A percentile compares a stretch with the other conserved stretches of the same genome.
Conservation (phyloP, 345 rosid species). For the Arabidopsis arenosa region DNA sequence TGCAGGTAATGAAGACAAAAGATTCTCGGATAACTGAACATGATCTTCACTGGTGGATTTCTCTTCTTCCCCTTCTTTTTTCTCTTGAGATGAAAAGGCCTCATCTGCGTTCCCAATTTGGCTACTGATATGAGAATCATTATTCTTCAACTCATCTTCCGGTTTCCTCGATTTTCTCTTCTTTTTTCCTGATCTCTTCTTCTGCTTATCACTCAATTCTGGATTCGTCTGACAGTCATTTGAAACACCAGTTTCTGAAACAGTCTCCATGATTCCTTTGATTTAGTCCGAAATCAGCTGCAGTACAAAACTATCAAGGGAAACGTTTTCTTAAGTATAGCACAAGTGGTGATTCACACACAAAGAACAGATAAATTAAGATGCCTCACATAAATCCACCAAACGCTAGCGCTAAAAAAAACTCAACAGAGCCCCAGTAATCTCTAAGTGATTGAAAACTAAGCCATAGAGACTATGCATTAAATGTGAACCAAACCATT, state of each 20-base stretch:
- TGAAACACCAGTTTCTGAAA: constrained; percentile 20
- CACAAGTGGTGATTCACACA: background rate
- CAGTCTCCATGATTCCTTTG: constrained; percentile 28
- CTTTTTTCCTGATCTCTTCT: constrained; percentile 16
- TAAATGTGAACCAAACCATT: no score
- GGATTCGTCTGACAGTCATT: background rate
- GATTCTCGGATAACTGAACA: background rate
- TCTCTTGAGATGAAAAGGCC: constrained; percentile 2
- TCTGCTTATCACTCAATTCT: constrained; percentile 11
- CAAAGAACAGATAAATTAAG: background rate
- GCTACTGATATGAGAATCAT: constrained; percentile 7
- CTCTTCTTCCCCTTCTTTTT: background rate
- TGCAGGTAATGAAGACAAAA: constrained; percentile 10
- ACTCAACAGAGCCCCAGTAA: background rate
- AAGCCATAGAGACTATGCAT: background rate
- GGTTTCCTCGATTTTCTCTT: constrained; percentile 16
- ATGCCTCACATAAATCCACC: constrained; percentile 6
- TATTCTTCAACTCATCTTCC: background rate
- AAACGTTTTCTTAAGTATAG: constrained; percentile 16
- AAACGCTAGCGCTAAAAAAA: background rate
- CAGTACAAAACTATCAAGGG: background rate
- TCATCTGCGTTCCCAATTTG: constrained; percentile 21
- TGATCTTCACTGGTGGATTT: constrained; percentile 7
- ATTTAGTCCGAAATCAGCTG: constrained; percentile 27
- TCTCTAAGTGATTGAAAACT: background rate